These are phyloP conservation scores for Canavalia gladiata DNA, from an alignment of 306 rosid genomes.

Conservation along the genomic window DNA sequence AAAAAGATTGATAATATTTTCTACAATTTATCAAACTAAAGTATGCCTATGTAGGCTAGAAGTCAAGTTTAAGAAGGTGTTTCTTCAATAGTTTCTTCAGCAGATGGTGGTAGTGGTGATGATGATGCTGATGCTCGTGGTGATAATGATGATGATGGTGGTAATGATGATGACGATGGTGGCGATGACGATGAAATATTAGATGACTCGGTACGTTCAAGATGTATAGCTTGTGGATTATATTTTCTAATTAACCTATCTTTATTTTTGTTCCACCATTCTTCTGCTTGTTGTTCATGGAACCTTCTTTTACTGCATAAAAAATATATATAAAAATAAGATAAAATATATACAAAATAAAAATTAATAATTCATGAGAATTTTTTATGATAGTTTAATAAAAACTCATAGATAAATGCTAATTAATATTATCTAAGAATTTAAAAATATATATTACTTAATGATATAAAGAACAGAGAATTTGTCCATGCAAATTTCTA, in stretches of 20 bases:
- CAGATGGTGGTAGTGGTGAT: conserved; percentile 39
- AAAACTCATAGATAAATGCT: background rate
- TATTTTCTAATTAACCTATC: conserved; percentile 72
- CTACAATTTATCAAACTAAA: conserved; percentile 39
- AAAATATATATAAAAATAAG: conserved; percentile 2
- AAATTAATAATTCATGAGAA: background rate
- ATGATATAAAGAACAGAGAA: background rate
- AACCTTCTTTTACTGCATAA: conserved; percentile 73
- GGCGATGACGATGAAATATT: conserved; percentile 35
- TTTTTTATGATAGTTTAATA: background rate
- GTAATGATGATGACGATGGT: conserved; percentile 32
- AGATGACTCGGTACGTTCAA: conserved; percentile 40
- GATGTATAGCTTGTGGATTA: conserved; percentile 43
- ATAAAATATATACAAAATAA: background rate
- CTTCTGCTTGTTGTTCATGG: conserved; percentile 79
- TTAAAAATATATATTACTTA: background rate
- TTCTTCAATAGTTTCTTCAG: conserved; percentile 58
- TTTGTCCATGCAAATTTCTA: background rate
- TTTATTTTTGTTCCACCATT: conserved; percentile 91
- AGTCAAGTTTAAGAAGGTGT: conserved; percentile 50
- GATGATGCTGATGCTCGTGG: too few species aligned
- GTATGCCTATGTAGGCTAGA: conserved; percentile 41
- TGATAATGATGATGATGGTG: conserved; percentile 8
- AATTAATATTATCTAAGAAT: background rate
- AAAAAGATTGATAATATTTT: conserved; percentile 26